Conservation (phyloP, 2,329 filamentous ascomycete species). For the Exophiala viscosa region DNA sequence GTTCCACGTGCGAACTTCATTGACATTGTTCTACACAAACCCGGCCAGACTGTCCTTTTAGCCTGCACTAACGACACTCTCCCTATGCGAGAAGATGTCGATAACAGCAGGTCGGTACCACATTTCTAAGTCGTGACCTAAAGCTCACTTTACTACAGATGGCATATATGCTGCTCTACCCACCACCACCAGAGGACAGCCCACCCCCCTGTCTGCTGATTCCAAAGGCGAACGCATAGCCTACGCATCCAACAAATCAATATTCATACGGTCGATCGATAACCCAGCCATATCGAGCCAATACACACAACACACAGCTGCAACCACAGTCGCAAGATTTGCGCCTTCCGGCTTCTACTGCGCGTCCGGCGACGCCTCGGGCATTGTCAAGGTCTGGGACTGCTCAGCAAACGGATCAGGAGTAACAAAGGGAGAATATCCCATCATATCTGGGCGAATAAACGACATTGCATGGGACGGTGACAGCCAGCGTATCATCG, state of each 20-base stretch:
- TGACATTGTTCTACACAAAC: slow-evolving; percentile 6
- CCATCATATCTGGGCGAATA: slow-evolving; percentile 89
- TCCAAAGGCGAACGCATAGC: slow-evolving; percentile 86
- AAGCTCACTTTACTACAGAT: slow-evolving; percentile 42
- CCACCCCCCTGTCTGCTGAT: slow-evolving; percentile 84
- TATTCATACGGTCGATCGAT: slow-evolving; percentile 94
- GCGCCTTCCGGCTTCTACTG: slow-evolving; percentile 92
- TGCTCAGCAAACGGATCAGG: slow-evolving; percentile 66
- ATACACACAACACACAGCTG: slow-evolving; percentile 84
- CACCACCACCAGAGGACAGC: slow-evolving; percentile 76
- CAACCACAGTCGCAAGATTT: slow-evolving; percentile 90
- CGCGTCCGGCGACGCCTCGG: slow-evolving; percentile 82
- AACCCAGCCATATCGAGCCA: slow-evolving; percentile 78
- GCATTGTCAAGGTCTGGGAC: slow-evolving; percentile 89
- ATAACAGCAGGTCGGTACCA: slow-evolving; percentile 41
- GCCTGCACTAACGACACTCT: neutral
- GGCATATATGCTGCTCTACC: slow-evolving; percentile 82
- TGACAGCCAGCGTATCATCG: slow-evolving; percentile 92
- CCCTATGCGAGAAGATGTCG: slow-evolving; percentile 35
- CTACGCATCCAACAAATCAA: slow-evolving; percentile 93
- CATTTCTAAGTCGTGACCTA: neutral
- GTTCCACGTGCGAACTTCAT: slow-evolving; percentile 1
- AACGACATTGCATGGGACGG: slow-evolving; percentile 98
- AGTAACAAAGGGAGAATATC: slow-evolving; percentile 88
- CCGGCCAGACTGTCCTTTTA: neutral